Base-by-base conservation (phyloP, 371 early-diverging fungal species). In the Zychaea mexicana region DNA sequence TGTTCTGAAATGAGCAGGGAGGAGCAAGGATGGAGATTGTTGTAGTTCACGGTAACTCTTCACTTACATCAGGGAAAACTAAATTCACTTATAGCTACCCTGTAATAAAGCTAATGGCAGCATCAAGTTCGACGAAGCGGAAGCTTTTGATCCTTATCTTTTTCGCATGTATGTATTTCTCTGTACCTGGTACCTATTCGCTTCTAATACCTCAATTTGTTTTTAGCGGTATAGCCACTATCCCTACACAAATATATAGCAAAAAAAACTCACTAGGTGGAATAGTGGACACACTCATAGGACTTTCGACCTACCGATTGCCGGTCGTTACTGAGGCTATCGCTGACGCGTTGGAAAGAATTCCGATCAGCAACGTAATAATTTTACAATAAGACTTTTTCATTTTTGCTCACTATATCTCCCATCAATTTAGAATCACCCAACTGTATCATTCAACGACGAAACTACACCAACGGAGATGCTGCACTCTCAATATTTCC, bases 51-150 rank as follows among this genome's bases (percentile, higher is more conserved):
- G n/a, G n/a, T n/a, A n/a, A n/a, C n/a, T n/a, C n/a, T n/a, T n/a
- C n/a, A n/a, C n/a, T n/a, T n/a, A n/a, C n/a, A n/a, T n/a, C n/a
- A n/a, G n/a, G n/a, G n/a, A n/a, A n/a, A n/a, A n/a, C n/a, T n/a
- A n/a, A n/a, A n/a, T n/a, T n/a, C n/a, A n/a, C n/a, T 27, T 17
- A 45, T 28, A 58, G 59, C 59, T 58, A 26, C 59, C 59, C n/a
- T 58, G 59, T 39, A 45, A 45, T 24, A 33, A 58, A 38, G 15
- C 15, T n/a, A 30, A 24, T 19, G 45, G 21, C 22, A 24, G 39
- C 17, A 42, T 45, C 7, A 24, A 45, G n/a, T 42, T 24, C 13
- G 45, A 45, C 10, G 28, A 27, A 13, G 24, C n/a, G 5, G 28
- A 58, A 10, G 13, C 19, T 13, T 9, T 42, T 7, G 28, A 33